Evolutionary conservation across 2,329 filamentous ascomycete species (phyloP), one percentile per base, ranked within the genome.

Genomic region (Seiridium unicorne): DNA sequence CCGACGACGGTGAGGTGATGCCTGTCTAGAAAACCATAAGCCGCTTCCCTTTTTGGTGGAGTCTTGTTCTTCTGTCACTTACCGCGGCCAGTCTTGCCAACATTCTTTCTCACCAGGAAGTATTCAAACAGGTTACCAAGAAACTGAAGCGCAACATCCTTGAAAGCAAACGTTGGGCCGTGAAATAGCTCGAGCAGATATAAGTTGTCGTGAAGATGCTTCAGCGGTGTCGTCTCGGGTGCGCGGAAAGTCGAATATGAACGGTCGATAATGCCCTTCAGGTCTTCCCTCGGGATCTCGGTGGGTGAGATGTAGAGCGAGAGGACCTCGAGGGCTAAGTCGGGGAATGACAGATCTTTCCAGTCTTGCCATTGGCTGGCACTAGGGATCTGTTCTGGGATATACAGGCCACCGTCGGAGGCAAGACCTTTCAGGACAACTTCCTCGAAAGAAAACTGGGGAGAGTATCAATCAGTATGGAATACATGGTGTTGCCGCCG

Each of bases 81-180:
- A 77, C 81, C 80, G 68, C 74, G 75, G 7, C 87, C 87, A 35
- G 81, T 79, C 79, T 90, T 92, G 65, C 84, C 86, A 72, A 85
- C 71, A 66, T 95, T 95, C 74, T 85, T 87, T 66, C 91, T 81
- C 4, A 89, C 84, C 10, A 95, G 81, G 74, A 95, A 94, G 74
- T 94, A 95, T 75, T 96, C 91, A 66, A 96, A 98, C 2, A 99
- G 81, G 70, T 99, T 98, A n/a, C 95, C 95, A 2, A 99, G 79
- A 72, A 97, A 95, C 69, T 98, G 94, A 63, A 98, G 81, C 13
- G 93, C 93, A 56, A 93, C 91, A 76, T 98, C 94, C 78, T 98
- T 97, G 81, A 98, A 98, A 2, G 94, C 90, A 73, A 93, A 97
- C 0, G 90, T 98, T 4, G 93, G 95, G 1, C 95, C 95, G 74